phyloP scores from a whole-genome alignment of 2,329 filamentous ascomycete genomes.

The Monosporascus sp. region DNA sequence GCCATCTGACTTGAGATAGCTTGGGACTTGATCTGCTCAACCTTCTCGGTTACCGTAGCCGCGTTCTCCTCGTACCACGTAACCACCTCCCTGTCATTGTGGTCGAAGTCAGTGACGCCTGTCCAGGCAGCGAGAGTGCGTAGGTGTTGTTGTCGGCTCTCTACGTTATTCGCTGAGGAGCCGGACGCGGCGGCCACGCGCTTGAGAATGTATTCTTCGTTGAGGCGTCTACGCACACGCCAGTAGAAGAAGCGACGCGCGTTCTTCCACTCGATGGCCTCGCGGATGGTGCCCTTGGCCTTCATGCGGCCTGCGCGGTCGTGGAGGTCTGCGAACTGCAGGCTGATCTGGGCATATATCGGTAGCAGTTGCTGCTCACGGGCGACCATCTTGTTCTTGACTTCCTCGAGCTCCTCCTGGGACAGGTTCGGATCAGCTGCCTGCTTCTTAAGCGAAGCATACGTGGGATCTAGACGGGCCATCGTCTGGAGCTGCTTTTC shows the following conservation, averaged over 20 bases:
- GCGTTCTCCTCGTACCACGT: slow-evolving; percentile 96
- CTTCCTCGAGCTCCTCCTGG: slow-evolving; percentile 67
- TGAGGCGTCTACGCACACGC: slow-evolving; percentile 92
- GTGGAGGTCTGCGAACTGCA: slow-evolving; percentile 96
- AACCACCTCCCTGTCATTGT: slow-evolving; percentile 77
- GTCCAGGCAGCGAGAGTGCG: slow-evolving; percentile 80
- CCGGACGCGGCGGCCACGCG: slow-evolving; percentile 58
- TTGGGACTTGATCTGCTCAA: slow-evolving; percentile 78
- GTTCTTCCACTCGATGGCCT: slow-evolving; percentile 78
- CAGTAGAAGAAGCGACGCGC: slow-evolving; percentile 99
- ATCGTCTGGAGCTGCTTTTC: slow-evolving; percentile 98
- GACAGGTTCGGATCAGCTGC: slow-evolving; percentile 62
- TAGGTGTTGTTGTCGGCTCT: slow-evolving; percentile 62
- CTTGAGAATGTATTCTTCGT: slow-evolving; percentile 95
- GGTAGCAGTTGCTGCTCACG: slow-evolving; percentile 88
- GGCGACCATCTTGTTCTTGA: slow-evolving; percentile 79
- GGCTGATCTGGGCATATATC: slow-evolving; percentile 90
- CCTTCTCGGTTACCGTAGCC: slow-evolving; percentile 75
- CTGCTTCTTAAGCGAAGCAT: slow-evolving; percentile 78
- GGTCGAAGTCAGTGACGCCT: slow-evolving; percentile 69
- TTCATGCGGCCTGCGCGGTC: slow-evolving; percentile 97
- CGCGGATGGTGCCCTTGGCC: slow-evolving; percentile 91
- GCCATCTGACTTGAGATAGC: slow-evolving; percentile 47
- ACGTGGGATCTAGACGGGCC: slow-evolving; percentile 83
- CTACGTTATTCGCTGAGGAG: slow-evolving; percentile 32